These are phyloP conservation scores for Blastobotrys raffinosifermentans DNA, from an alignment of 1,139 yeast species.

Conservation along the genomic window DNA sequence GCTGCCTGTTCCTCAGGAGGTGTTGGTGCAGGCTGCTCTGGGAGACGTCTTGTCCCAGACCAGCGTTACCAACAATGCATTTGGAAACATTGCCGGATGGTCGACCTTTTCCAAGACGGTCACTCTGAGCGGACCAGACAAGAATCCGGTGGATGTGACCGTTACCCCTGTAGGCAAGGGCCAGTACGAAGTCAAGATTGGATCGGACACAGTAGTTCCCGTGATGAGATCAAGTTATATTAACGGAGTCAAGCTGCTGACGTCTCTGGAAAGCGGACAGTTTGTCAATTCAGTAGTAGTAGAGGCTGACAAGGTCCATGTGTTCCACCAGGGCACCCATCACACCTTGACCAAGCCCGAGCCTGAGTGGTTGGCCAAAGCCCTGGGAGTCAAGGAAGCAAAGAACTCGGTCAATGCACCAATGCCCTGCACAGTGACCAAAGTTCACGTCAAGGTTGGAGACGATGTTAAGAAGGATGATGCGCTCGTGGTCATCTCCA, in stretches of 20 bases:
- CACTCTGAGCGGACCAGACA: slow-evolving; percentile 9
- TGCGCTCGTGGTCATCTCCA: slow-evolving; percentile 37
- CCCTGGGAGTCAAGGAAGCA: slow-evolving; percentile 28
- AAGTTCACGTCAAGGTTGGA: slow-evolving; percentile 29
- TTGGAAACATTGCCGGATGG: slow-evolving; percentile 14
- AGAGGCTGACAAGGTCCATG: slow-evolving; percentile 23
- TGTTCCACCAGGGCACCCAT: slow-evolving; percentile 30
- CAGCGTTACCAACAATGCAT: slow-evolving; percentile 12
- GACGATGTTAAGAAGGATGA: slow-evolving; percentile 33
- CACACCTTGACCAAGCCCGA: slow-evolving; percentile 25
- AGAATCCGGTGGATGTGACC: slow-evolving; percentile 10
- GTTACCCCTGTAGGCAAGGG: slow-evolving; percentile 14
- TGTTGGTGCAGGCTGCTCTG: slow-evolving; percentile 31
- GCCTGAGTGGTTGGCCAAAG: slow-evolving; percentile 30
- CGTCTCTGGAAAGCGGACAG: slow-evolving; percentile 24
- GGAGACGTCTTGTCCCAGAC: slow-evolving; percentile 16
- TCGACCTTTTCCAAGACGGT: slow-evolving; percentile 9
- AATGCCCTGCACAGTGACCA: slow-evolving; percentile 34
- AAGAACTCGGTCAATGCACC: slow-evolving; percentile 31
- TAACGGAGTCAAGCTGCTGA: slow-evolving; percentile 16
- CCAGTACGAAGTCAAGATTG: slow-evolving; percentile 13
- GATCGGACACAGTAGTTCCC: slow-evolving; percentile 9
- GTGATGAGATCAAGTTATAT: slow-evolving; percentile 8
- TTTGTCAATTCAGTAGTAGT: slow-evolving; percentile 27
- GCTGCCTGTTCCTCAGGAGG: slow-evolving; percentile 21